Conservation (phyloP, 1,284 basidiomycete genomes). For the Boletus calvinii region DNA sequence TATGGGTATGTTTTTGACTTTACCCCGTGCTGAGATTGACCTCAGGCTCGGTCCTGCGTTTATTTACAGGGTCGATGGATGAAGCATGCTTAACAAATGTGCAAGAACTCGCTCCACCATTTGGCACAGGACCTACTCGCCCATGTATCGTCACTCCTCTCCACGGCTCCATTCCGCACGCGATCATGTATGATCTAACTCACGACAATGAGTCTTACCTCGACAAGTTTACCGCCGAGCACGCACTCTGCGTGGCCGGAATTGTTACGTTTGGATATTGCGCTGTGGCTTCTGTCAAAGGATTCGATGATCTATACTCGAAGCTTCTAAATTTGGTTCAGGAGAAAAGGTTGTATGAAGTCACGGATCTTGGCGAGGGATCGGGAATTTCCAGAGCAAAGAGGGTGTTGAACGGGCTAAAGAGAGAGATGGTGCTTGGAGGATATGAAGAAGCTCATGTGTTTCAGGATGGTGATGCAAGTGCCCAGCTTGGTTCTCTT, state of each 20-base stretch:
- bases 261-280: constrained; percentile 85
- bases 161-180: constrained; percentile 85
- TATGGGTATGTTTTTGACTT: constrained; percentile 54
- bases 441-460: constrained; percentile 90
- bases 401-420: constrained; percentile 81
- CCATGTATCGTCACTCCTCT: constrained; percentile 75
- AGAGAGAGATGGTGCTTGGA: constrained; percentile 84
- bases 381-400: constrained; percentile 83
- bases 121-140: constrained; percentile 74
- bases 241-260: constrained; percentile 89
- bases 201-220: constrained; percentile 93
- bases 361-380: constrained; percentile 47
- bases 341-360: constrained; percentile 79
- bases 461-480: constrained; percentile 89
- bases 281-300: constrained; percentile 90
- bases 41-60: background rate
- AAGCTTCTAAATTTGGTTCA: constrained; percentile 84
- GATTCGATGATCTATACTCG: constrained; percentile 95
- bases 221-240: constrained; percentile 88
- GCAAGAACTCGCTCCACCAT: constrained; percentile 75
- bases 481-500: constrained; percentile 40
- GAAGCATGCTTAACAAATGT: constrained; percentile 73
- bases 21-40: background rate
- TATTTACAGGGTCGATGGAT: constrained; percentile 81
- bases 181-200: constrained; percentile 90